Evolutionary conservation across 2,329 filamentous ascomycete species (phyloP).

Genomic region (Helminthosporium solani): DNA sequence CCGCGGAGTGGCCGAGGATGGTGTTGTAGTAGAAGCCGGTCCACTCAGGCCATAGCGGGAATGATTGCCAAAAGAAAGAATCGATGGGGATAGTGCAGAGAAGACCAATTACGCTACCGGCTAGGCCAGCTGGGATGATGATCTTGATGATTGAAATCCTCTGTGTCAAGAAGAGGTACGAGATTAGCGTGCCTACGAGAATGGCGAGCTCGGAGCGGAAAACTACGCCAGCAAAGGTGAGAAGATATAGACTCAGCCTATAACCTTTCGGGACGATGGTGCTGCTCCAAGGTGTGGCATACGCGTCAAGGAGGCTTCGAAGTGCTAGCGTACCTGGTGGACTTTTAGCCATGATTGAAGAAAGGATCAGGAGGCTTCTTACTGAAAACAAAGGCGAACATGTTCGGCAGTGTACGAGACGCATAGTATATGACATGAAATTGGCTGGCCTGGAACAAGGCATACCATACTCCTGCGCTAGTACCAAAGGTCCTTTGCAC

Average conservation of each 20-base stretch:
- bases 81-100: slow-evolving; percentile 72
- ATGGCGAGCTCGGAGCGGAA: slow-evolving; percentile 90
- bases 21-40: slow-evolving; percentile 90
- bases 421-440: slow-evolving; percentile 95
- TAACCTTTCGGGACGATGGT: slow-evolving; percentile 50
- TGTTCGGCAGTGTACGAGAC: slow-evolving; percentile 88
- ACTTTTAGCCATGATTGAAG: background rate
- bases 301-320: slow-evolving; percentile 52
- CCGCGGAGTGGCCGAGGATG: slow-evolving; percentile 74
- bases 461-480: slow-evolving; percentile 73
- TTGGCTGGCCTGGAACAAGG: slow-evolving; percentile 74
- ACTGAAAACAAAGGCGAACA: slow-evolving; percentile 91
- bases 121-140: slow-evolving; percentile 66
- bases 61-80: slow-evolving; percentile 87
- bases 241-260: slow-evolving; percentile 67
- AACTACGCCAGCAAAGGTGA: slow-evolving; percentile 78
- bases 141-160: slow-evolving; percentile 56
- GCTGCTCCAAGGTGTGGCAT: slow-evolving; percentile 39
- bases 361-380: slow-evolving; percentile 36
- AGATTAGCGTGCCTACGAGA: slow-evolving; percentile 67
- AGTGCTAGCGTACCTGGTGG: slow-evolving; percentile 65
- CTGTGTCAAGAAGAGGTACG: slow-evolving; percentile 61
- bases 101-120: slow-evolving; percentile 67
- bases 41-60: slow-evolving; percentile 82
- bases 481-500: slow-evolving; percentile 68